phyloP scores from a whole-genome alignment of 139 green algal genomes.

The Haematococcus lacustris region DNA sequence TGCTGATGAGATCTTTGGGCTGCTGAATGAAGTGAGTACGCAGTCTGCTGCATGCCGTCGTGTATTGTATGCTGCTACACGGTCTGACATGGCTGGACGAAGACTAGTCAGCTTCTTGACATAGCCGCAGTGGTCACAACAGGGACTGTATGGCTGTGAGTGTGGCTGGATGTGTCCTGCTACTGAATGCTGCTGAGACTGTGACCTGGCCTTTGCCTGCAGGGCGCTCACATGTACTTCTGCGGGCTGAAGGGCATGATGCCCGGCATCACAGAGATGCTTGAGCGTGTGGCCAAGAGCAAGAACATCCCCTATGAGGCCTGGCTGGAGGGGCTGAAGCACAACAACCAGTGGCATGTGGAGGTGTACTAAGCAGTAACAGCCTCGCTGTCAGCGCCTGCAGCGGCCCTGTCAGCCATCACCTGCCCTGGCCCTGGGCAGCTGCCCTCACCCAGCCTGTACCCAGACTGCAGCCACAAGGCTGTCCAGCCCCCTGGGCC shows the following conservation, averaged over 20 bases:
- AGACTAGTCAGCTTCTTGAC: not conserved
- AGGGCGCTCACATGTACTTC: conserved; percentile 98
- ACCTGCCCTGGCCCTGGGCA: not conserved
- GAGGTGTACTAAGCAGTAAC: conserved; percentile 84
- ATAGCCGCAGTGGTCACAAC: not conserved
- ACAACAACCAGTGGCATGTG: conserved; percentile 89
- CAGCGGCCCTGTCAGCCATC: not conserved
- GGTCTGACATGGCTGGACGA: not conserved
- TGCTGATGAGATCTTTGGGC: conserved; percentile 92
- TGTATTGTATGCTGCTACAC: not conserved
- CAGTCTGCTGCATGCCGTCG: not conserved
- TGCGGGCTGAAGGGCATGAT: conserved; percentile 99
- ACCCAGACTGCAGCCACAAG: no score
- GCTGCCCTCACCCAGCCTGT: no score
- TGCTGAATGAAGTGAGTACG: conserved; percentile 64
- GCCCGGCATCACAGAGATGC: conserved; percentile 89
- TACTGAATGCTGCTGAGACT: not conserved
- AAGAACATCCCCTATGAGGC: conserved; percentile 89
- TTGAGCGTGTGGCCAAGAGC: conserved; percentile 80
- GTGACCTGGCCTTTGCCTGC: not conserved
- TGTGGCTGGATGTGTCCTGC: not conserved
- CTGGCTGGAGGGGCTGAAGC: conserved; percentile 78
- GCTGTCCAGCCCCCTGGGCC: not conserved
- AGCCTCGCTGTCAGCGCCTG: not conserved
- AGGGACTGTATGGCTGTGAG: not conserved